These are phyloP conservation scores for Penicillium lividum DNA, from an alignment of 495 filamentous ascomycete genomes.

Conservation along the genomic window DNA sequence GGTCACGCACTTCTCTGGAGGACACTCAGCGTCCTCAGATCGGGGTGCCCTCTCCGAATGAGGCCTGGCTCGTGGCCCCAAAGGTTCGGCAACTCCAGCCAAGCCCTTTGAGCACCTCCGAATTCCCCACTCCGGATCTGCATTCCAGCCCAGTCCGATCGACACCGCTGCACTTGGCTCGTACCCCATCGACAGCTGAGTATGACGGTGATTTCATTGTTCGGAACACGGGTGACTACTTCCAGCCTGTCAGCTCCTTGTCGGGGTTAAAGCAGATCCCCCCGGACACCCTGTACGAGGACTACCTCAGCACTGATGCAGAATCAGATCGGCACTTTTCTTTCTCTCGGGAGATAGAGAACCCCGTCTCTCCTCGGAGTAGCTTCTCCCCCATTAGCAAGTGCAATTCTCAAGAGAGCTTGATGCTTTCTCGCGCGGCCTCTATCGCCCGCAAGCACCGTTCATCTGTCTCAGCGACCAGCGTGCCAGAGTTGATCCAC, in stretches of 20 bases:
- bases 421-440: constrained; percentile 49
- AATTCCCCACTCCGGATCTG: constrained; percentile 40
- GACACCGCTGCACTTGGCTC: constrained; percentile 31
- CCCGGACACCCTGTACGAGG: constrained; percentile 51
- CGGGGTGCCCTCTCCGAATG: constrained; percentile 21
- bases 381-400: constrained; percentile 60
- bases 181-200: constrained; percentile 36
- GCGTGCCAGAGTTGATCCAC: constrained; percentile 57
- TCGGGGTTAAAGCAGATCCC: constrained; percentile 36
- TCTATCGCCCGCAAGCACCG: constrained; percentile 55
- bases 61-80: constrained; percentile 15
- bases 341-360: constrained; percentile 39
- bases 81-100: constrained; percentile 25
- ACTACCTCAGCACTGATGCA: constrained; percentile 47
- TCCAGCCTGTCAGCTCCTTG: constrained; percentile 39
- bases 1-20: constrained; percentile 58
- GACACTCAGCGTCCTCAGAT: constrained; percentile 27
- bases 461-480: constrained; percentile 56
- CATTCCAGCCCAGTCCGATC: constrained; percentile 42
- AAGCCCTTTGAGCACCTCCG: constrained; percentile 33
- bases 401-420: constrained; percentile 58
- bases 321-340: constrained; percentile 48
- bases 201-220: constrained; percentile 32
- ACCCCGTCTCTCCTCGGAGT: constrained; percentile 47
- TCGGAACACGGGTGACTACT: constrained; percentile 35